Percentiles rank a stretch among this genome's conserved stretches.
Evolutionary conservation across 1,284 basidiomycete genomes (phyloP).

Genomic region (Tilletiopsis washingtonensis): DNA sequence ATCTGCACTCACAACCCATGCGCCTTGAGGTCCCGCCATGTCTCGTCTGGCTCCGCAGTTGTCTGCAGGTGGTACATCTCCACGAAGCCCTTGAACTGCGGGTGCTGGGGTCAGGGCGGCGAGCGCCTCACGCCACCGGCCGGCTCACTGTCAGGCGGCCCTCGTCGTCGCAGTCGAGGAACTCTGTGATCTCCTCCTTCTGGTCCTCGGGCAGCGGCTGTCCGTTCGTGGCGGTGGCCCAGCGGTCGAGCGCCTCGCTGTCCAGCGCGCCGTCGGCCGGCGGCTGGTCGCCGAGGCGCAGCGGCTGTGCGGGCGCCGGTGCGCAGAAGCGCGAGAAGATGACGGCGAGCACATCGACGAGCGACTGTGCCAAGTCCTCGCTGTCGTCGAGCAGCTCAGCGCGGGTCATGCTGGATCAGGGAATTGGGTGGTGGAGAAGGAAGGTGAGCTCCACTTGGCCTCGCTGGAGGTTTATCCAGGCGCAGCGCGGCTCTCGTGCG

Average conservation of each 20-base stretch:
- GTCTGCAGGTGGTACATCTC: constrained; percentile 33
- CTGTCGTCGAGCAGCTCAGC: constrained; percentile 13
- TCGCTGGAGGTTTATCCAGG: too few relatives aligned
- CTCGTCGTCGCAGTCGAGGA: constrained; percentile 24
- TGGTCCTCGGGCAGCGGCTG: constrained; percentile 14
- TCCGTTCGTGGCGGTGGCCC: constrained; percentile 24
- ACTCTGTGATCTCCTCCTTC: constrained; percentile 32
- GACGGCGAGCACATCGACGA: constrained; percentile 12
- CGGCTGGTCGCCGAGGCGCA: constrained; percentile 2
- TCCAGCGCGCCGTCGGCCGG: constrained; percentile 11
- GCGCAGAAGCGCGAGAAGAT: constrained; percentile 22
- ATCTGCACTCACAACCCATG: constrained; percentile 16
- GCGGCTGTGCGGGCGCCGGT: constrained; percentile 5
- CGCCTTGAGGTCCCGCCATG: constrained; percentile 25
- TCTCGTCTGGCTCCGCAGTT: constrained; percentile 28
- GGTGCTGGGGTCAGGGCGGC: background rate
- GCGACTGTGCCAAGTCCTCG: constrained; percentile 16
- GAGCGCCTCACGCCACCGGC: background rate
- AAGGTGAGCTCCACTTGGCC: too few relatives aligned
- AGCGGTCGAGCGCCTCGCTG: constrained; percentile 22
- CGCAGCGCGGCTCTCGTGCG: too few relatives aligned
- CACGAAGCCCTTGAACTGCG: constrained; percentile 17
- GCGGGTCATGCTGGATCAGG: background rate
- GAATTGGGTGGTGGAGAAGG: too few relatives aligned
- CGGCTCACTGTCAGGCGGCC: constrained; percentile 16